phyloP scores from a whole-genome alignment of 2,329 filamentous ascomycete genomes.

The Arachnomyces sp. region DNA sequence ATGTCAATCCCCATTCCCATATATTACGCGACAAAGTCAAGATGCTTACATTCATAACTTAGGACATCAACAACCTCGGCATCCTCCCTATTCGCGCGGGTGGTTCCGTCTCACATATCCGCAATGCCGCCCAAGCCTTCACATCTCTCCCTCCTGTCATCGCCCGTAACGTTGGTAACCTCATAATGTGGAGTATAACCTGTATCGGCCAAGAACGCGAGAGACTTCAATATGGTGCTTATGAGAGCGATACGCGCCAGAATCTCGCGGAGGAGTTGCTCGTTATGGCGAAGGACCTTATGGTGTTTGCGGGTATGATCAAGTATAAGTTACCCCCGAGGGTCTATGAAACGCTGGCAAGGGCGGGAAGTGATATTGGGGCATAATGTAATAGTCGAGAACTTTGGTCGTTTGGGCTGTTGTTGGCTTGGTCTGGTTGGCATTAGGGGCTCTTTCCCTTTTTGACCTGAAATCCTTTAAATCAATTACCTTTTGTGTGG shows the following conservation, averaged over 20 bases:
- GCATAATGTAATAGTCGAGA: conserved; percentile 25
- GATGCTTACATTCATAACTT: conserved; percentile 16
- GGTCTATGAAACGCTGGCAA: conserved; percentile 79
- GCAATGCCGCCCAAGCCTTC: conserved; percentile 72
- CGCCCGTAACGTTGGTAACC: conserved; percentile 78
- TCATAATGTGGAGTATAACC: conserved; percentile 88
- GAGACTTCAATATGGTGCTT: conserved; percentile 60
- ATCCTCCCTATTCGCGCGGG: conserved; percentile 70
- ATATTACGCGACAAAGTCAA: conserved; percentile 5
- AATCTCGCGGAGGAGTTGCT: conserved; percentile 60
- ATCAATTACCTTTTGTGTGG: too few relatives aligned
- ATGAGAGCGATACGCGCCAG: conserved; percentile 47
- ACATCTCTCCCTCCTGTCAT: conserved; percentile 69
- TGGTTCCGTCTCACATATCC: conserved; percentile 70
- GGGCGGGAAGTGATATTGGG: conserved; percentile 61
- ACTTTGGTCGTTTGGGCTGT: neutral
- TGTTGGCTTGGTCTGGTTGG: neutral
- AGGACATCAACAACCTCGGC: conserved; percentile 65
- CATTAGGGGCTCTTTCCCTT: conserved; percentile 1
- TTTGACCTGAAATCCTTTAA: neutral
- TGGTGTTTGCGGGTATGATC: conserved; percentile 87
- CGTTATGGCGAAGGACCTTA: conserved; percentile 78
- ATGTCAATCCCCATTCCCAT: conserved; percentile 12
- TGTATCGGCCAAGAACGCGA: conserved; percentile 75
- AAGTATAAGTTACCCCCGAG: conserved; percentile 81